Conservation (phyloP, 1,139 yeast genomes). For the Taphrina wiesneri region DNA sequence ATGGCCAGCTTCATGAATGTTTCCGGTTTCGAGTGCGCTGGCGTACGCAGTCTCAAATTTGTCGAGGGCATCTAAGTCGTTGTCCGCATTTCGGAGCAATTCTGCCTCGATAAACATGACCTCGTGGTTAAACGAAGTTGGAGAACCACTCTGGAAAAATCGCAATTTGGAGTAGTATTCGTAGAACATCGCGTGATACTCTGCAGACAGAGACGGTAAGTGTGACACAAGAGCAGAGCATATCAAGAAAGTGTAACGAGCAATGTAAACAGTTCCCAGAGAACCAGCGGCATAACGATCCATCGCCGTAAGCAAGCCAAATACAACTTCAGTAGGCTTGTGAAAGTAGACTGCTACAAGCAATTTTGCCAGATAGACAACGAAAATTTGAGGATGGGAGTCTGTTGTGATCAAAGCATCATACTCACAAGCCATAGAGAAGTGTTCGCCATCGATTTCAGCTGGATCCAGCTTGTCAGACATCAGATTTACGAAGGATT, state of each 20-base stretch:
- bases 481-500: constrained; percentile 6
- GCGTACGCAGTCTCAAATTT: constrained; percentile 22
- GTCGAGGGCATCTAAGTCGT: constrained; percentile 26
- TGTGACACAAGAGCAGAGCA: constrained; percentile 12
- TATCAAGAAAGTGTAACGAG: constrained; percentile 14
- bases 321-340: neutral
- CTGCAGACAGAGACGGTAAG: neutral
- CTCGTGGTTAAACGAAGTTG: constrained; percentile 14
- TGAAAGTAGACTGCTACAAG: constrained; percentile 22
- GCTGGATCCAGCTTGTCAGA: constrained; percentile 6
- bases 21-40: constrained; percentile 11
- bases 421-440: constrained; percentile 5
- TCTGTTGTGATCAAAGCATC: constrained; percentile 19
- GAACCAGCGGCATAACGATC: constrained; percentile 18
- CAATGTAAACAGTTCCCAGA: constrained; percentile 8
- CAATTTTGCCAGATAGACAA: constrained; percentile 13
- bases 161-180: neutral
- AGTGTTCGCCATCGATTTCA: constrained; percentile 21
- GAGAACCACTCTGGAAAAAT: neutral
- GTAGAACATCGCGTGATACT: constrained; percentile 9
- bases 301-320: neutral
- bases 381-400: constrained; percentile 28
- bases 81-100: constrained; percentile 6
- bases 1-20: constrained; percentile 30
- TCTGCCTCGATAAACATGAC: constrained; percentile 30